Evolutionary conservation across 2,329 filamentous ascomycete genomes (phyloP).

Genomic region (Aspergillus fructus): DNA sequence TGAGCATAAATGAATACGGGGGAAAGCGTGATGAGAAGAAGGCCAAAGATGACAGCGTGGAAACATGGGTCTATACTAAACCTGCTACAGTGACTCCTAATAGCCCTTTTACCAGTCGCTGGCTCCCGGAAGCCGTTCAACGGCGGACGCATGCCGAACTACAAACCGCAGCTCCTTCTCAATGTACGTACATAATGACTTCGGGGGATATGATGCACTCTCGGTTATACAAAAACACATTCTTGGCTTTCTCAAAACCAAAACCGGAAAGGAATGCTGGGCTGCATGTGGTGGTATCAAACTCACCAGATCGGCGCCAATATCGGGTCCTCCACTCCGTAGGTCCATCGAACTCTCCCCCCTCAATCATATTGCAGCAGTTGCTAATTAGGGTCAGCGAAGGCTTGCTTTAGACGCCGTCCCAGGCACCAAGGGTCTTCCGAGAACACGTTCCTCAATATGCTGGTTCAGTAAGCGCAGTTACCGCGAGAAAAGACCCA

Average conservation of each 20-base stretch:
- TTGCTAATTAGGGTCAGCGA: not conserved
- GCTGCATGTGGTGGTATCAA: conserved; percentile 40
- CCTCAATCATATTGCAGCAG: too few species aligned
- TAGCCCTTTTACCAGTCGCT: conserved; percentile 6
- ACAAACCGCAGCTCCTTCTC: conserved; percentile 37
- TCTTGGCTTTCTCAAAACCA: conserved; percentile 40
- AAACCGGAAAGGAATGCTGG: conserved; percentile 42
- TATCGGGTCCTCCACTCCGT: conserved; percentile 23
- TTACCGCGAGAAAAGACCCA: conserved; percentile 39
- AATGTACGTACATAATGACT: conserved; percentile 49
- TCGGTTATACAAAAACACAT: conserved; percentile 47
- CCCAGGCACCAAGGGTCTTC: not conserved
- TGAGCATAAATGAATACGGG: conserved; percentile 21
- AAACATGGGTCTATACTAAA: conserved; percentile 13
- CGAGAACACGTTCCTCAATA: conserved; percentile 36
- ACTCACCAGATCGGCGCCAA: conserved; percentile 27
- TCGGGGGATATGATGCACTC: conserved; percentile 39
- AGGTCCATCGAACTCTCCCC: not conserved
- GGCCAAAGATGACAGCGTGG: conserved; percentile 21
- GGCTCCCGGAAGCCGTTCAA: conserved; percentile 1
- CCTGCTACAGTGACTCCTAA: conserved; percentile 8
- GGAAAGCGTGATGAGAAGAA: conserved; percentile 9
- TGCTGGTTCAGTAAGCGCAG: conserved; percentile 38
- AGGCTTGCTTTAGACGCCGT: conserved; percentile 14
- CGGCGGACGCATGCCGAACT: conserved; percentile 27